Evolutionary conservation across 73 alveolate genomes (phyloP).

Genomic region (Symbiodinium pilosum): DNA sequence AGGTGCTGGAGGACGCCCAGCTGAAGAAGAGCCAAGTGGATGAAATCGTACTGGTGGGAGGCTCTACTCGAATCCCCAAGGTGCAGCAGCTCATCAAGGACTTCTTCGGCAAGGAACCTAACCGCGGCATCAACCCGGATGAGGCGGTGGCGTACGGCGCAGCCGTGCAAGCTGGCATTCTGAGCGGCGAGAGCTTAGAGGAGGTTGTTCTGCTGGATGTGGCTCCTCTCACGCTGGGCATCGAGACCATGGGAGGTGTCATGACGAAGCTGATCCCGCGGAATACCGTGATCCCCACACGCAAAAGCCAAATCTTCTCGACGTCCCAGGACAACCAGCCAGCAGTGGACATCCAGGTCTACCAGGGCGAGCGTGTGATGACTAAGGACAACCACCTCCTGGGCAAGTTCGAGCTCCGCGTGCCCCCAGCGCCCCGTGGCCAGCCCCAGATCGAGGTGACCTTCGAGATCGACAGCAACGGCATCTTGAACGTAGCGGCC

Average conservation of each 20-base stretch:
- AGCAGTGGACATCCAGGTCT: constrained; percentile 96
- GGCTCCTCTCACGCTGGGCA: constrained; percentile 99
- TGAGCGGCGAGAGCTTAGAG: constrained; percentile 99
- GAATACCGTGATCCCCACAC: constrained; percentile 99
- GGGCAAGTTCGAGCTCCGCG: constrained; percentile 98
- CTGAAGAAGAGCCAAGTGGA: constrained; percentile 97
- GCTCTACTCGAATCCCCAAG: constrained; percentile 99
- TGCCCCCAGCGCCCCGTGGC: constrained; percentile 99
- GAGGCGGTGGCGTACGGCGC: constrained; percentile 99
- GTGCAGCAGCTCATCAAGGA: constrained; percentile 98
- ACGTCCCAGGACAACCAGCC: constrained; percentile 98
- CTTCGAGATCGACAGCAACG: constrained; percentile 99
- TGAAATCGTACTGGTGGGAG: constrained; percentile 99
- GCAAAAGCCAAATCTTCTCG: constrained; percentile 99
- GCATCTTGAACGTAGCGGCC: constrained; percentile 98
- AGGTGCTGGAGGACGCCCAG: constrained; percentile 98
- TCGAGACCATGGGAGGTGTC: constrained; percentile 99
- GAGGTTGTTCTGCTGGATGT: constrained; percentile 97
- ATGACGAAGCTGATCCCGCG: constrained; percentile 99
- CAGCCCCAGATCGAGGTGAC: constrained; percentile 95
- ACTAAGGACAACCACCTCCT: constrained; percentile 99
- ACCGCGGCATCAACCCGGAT: constrained; percentile 99
- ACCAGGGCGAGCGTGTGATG: constrained; percentile 99
- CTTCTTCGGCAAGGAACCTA: constrained; percentile 99
- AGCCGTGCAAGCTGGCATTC: constrained; percentile 99